Evolutionary conservation across 2,329 filamentous ascomycete genomes (phyloP), one percentile per base, ranked within the genome.

Genomic region (Alternaria sp.): DNA sequence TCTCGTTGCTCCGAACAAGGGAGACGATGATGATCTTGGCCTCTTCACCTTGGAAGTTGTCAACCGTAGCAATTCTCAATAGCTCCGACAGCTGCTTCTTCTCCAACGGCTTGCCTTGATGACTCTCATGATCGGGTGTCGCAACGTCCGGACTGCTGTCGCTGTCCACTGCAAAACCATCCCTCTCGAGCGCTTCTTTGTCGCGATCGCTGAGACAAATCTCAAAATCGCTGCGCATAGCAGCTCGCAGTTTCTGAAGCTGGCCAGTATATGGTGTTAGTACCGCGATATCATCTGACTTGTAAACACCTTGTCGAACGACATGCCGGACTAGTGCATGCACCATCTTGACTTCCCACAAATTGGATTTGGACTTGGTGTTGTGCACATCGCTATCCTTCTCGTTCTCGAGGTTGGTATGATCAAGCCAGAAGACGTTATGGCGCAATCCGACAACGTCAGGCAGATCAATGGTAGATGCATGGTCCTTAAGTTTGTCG

Each of bases 11-110:
- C 41, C 91, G 85, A 0, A 92, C 90, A 0, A 94, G 80, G 0
- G 89, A 91, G 0, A 93, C 80, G 3, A 94, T 81, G 0, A 94
- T 82, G 9, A 94, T 80, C 53, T 91, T 89, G 2, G 87, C 88
- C 69, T 94, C 90, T 70, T 94, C 90, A 0, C 91, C 91, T 67
- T 94, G 90, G 57, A 92, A 93, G 64, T 93, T 93, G 73, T 92
- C 89, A 0, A 92, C 85, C 0, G 89, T 92, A 0, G 89, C 88
- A 0, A 90, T 75, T 5, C 72, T 49, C 3, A 75, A 51, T 5
- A 71, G 18, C 5, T 75, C 69, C 16, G 54, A 62, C 5, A 74
- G 53, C 10, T 65, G 60, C 18, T 67, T 74, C 61, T 68, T 73
- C n/a, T 69, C 59, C 0, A 75, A 36, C 5, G 67, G 65, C 20